These are phyloP conservation scores for Picea engelmannii DNA, from an alignment of 83 land plant species.

Conservation along the genomic window DNA sequence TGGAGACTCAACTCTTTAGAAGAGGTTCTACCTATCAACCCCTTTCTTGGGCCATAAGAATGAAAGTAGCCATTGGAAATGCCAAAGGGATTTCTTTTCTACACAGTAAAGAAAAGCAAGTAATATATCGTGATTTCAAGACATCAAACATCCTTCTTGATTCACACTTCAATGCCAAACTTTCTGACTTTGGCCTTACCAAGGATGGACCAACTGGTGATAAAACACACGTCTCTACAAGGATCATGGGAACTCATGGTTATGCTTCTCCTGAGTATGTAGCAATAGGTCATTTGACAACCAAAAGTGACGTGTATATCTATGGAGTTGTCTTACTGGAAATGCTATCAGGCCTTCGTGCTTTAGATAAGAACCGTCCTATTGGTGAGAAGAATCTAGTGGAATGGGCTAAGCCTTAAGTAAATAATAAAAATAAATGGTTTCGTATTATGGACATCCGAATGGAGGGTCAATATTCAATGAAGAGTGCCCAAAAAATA, in stretches of 20 bases:
- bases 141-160: conserved; percentile 65
- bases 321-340: conserved; percentile 78
- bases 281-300: conserved; percentile 61
- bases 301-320: conserved; percentile 79
- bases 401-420: conserved; percentile 64
- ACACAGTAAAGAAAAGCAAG: conserved; percentile 58
- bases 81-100: conserved; percentile 77
- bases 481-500: conserved; percentile 31
- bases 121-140: conserved; percentile 69
- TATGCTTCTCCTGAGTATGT: conserved; percentile 69
- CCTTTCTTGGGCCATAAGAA: conserved; percentile 59
- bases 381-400: conserved; percentile 55
- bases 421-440: conserved; percentile 37
- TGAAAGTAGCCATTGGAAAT: conserved; percentile 70
- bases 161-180: conserved; percentile 55
- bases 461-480: conserved; percentile 59
- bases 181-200: conserved; percentile 71
- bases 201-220: conserved; percentile 62
- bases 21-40: conserved; percentile 66
- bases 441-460: conserved; percentile 46
- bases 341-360: conserved; percentile 51
- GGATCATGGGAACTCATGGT: conserved; percentile 62
- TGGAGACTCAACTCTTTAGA: conserved; percentile 15
- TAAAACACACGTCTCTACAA: conserved; percentile 51
- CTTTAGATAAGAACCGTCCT: conserved; percentile 68